phyloP scores from a whole-genome alignment of 306 rosid genomes.

The Gastrolobium villosum region DNA sequence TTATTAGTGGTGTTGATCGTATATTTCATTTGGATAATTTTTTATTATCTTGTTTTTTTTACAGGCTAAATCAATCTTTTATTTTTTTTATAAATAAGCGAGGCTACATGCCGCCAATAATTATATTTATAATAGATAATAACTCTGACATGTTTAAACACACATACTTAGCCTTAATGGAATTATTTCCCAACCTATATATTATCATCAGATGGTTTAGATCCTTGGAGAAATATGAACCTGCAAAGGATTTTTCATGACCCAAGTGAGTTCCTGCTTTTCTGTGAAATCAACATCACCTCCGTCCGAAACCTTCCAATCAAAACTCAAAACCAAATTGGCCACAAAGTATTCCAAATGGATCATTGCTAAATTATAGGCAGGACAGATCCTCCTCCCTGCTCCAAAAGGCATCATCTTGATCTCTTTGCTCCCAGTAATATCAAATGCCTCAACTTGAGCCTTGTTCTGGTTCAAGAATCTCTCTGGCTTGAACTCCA shows the following conservation, averaged over 20 bases:
- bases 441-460: conserved; percentile 42
- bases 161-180: too few relatives aligned
- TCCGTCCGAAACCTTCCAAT: conserved; percentile 49
- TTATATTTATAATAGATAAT: too few relatives aligned
- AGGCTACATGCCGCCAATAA: too few relatives aligned
- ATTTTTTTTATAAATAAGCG: too few relatives aligned
- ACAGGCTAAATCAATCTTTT: too few relatives aligned
- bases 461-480: conserved; percentile 12
- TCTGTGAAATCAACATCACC: conserved; percentile 49
- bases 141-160: too few relatives aligned
- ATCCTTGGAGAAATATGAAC: conserved; percentile 48
- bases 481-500: conserved; percentile 58
- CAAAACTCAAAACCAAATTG: conserved; percentile 56
- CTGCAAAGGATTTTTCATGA: conserved; percentile 54
- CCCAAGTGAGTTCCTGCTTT: conserved; percentile 48
- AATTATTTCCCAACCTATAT: not conserved
- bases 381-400: conserved; percentile 64
- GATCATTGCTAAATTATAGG: conserved; percentile 42
- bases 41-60: too few relatives aligned
- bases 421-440: conserved; percentile 49
- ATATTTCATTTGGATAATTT: too few relatives aligned
- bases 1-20: too few relatives aligned
- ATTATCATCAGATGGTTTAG: not conserved
- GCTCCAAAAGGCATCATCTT: conserved; percentile 67
- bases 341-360: conserved; percentile 60